Conservation (phyloP, 2,329 filamentous ascomycete genomes). For the Zopfia rhizophila region DNA sequence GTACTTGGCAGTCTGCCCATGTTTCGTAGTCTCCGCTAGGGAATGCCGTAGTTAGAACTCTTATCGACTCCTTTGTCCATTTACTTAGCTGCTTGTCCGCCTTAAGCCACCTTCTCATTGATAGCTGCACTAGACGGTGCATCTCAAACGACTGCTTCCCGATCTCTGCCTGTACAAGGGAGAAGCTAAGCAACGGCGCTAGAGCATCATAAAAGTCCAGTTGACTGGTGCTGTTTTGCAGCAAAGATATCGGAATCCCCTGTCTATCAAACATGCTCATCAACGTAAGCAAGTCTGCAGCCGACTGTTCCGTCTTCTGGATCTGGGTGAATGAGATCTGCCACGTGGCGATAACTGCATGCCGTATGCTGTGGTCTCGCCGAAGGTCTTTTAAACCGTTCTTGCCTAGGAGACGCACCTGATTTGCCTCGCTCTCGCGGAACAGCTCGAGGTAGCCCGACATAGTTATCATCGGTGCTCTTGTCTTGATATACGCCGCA, state of each 20-base stretch:
- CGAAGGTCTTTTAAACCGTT: conserved; percentile 5
- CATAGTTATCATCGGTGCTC: conserved; percentile 4
- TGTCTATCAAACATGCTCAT: conserved; percentile 15
- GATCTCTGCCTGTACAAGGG: not conserved
- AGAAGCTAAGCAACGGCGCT: not conserved
- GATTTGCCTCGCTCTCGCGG: conserved; percentile 10
- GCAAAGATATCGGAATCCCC: conserved; percentile 8
- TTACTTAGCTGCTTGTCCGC: not conserved
- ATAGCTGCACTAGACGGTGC: conserved; percentile 14
- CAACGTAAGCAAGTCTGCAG: conserved; percentile 55
- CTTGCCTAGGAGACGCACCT: conserved; percentile 8
- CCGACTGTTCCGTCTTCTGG: conserved; percentile 31
- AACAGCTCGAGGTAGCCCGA: conserved; percentile 10
- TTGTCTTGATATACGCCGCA: conserved; percentile 31
- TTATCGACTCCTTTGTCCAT: conserved; percentile 8
- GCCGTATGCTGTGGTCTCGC: conserved; percentile 5
- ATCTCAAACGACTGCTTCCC: conserved; percentile 5
- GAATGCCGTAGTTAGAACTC: conserved; percentile 7
- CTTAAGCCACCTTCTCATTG: conserved; percentile 10
- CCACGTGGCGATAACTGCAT: conserved; percentile 44
- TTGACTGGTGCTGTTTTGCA: conserved; percentile 1
- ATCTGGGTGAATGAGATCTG: conserved; percentile 44
- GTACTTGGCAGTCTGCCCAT: conserved; percentile 12
- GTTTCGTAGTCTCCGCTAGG: conserved; percentile 10
- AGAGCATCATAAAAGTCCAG: conserved; percentile 7